Evolutionary conservation across 2,329 filamentous ascomycete genomes (phyloP), one percentile per base, ranked within the genome.

Genomic region (Sporothrix pseudoabietina): DNA sequence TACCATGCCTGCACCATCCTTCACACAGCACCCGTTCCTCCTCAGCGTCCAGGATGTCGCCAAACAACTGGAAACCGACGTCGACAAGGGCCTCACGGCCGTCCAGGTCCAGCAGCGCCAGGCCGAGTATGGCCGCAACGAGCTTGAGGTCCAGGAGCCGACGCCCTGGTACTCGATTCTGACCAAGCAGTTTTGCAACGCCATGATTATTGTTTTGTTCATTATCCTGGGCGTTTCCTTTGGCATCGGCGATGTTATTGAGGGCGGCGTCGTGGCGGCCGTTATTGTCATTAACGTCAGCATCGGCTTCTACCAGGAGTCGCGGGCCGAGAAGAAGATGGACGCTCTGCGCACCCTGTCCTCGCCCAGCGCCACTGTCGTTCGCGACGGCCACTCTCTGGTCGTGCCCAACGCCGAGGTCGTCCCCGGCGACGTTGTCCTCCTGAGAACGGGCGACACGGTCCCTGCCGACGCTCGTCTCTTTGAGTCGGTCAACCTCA

Each of bases 151-250:
- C 26, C 90, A 86, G 26, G 89, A 87, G 39, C 88, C 87, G 39
- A 89, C 94, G 66, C 87, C 87, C 79, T 86, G 90, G 91, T 84
- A 90, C 78, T 94, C 90, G 77, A 92, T 94, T 57, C 82, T 94
- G 65, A 83, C 91, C 73, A 90, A 91, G 77, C 92, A 94, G 80
- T 81, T 93, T 30, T 88, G 90, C 79, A 94, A 94, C 84, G 91
- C 92, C 73, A 93, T 94, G 92, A 91, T 92, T 30, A 52, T 73
- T 10, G 71, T 94, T 68, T 87, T 95, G 70, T 85, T 92, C 71
- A 91, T 94, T 78, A 92, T 92, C 78, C 93, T 94, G 90, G 90
- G 88, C 63, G 85, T 90, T 55, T 89, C 88, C 75, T 92, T 91
- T 79, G 89, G 86, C 75, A 90, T 92, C 75, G 82, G 85, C 61